These are phyloP conservation scores for Castanea crenata DNA, from an alignment of 306 rosid species.

Conservation along the genomic window DNA sequence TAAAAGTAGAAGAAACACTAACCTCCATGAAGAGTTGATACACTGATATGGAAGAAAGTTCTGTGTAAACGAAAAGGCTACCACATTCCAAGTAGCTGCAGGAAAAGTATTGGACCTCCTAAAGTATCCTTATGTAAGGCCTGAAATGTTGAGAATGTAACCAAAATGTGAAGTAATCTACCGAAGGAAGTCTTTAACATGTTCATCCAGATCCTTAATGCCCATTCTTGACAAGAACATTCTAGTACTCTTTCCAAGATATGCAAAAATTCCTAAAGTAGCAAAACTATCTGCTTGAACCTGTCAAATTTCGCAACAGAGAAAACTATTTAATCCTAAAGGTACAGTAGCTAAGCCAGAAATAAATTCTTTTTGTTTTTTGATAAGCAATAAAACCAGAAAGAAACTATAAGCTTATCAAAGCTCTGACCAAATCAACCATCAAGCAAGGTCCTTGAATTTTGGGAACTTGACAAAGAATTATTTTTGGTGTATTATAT, in stretches of 20 bases:
- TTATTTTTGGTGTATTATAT: not conserved
- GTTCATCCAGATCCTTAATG: conserved; percentile 61
- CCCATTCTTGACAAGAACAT: conserved; percentile 60
- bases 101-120: conserved; percentile 21
- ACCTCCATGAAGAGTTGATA: conserved; percentile 79
- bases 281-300: conserved; percentile 54
- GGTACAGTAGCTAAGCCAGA: conserved; percentile 3
- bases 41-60: conserved; percentile 43
- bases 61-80: conserved; percentile 56
- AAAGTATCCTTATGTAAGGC: conserved; percentile 8
- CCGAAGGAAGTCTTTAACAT: conserved; percentile 66
- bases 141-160: conserved; percentile 14
- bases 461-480: not conserved
- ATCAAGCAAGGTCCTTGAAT: conserved; percentile 16
- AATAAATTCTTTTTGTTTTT: not conserved
- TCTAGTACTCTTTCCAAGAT: conserved; percentile 72
- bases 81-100: conserved; percentile 80
- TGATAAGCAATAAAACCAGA: not conserved
- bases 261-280: conserved; percentile 62
- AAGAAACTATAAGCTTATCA: not conserved
- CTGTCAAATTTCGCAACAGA: conserved; percentile 32
- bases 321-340: conserved; percentile 11
- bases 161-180: conserved; percentile 19
- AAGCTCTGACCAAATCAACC: not conserved
- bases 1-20: conserved; percentile 21